Evolutionary conservation across 805 yeast genomes (phyloP).

Genomic region (Sugiyamaella boreocaroliniensis): DNA sequence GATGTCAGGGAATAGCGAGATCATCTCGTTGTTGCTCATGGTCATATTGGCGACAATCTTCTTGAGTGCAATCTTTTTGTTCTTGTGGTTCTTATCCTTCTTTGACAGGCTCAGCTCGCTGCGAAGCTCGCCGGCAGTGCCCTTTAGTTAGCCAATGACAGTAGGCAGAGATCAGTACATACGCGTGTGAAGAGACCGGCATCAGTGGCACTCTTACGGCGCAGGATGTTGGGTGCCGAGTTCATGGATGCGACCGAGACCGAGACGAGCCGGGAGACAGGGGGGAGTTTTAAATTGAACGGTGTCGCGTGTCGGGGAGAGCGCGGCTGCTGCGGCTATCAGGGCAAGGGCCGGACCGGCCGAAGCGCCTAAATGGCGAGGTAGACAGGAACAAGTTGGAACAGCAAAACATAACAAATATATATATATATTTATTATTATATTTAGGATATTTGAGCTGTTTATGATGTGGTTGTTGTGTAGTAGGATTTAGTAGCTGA

Average conservation of each 20-base stretch:
- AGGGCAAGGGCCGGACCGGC: too few species aligned
- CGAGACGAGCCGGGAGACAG: background rate
- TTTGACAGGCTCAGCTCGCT: slow-evolving; percentile 30
- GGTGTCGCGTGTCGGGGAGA: too few species aligned
- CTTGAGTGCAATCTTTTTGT: slow-evolving; percentile 48
- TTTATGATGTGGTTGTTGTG: too few species aligned
- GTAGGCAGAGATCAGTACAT: background rate
- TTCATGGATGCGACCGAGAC: background rate
- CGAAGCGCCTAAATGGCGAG: too few species aligned
- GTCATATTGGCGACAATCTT: slow-evolving; percentile 79
- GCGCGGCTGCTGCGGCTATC: too few species aligned
- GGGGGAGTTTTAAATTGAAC: background rate
- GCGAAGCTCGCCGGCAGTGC: slow-evolving; percentile 34
- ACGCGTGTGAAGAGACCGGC: background rate
- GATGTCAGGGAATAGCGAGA: slow-evolving; percentile 58
- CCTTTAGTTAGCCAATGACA: slow-evolving; percentile 16
- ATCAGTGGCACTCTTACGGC: background rate
- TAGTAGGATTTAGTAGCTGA: too few species aligned
- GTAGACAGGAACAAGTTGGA: too few species aligned
- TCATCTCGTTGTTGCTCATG: slow-evolving; percentile 73
- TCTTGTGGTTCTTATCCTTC: slow-evolving; percentile 30
- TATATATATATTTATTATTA: too few species aligned
- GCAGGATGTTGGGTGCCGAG: background rate
- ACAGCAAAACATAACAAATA: too few species aligned
- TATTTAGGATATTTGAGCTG: too few species aligned